These are phyloP conservation scores for Coleophoma eucalyptorum DNA, from an alignment of 2,329 filamentous ascomycete genomes.

Conservation along the genomic window DNA sequence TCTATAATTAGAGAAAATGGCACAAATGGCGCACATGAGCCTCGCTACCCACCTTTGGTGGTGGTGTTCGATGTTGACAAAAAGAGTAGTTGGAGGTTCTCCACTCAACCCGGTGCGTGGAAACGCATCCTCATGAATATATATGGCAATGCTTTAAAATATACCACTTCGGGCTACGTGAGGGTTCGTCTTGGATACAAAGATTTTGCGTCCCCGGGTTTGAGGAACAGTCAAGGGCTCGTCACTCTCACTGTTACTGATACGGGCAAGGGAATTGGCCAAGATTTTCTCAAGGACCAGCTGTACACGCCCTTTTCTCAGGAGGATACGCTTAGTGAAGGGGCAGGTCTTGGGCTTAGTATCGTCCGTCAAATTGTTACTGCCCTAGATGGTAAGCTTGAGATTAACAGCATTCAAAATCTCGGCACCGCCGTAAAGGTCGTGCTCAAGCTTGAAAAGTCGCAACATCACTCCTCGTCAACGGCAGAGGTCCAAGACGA, in stretches of 20 bases:
- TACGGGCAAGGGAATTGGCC: conserved; percentile 60
- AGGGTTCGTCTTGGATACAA: conserved; percentile 43
- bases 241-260: conserved; percentile 47
- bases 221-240: conserved; percentile 22
- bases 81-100: conserved; percentile 46
- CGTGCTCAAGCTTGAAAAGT: conserved; percentile 30
- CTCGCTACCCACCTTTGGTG: conserved; percentile 49
- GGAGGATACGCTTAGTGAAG: conserved; percentile 55
- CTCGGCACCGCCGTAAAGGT: conserved; percentile 52
- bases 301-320: conserved; percentile 54
- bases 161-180: conserved; percentile 49
- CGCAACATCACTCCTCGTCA: background rate
- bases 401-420: conserved; percentile 47
- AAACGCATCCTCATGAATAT: conserved; percentile 53
- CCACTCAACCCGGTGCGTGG: conserved; percentile 35
- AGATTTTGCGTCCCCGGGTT: conserved; percentile 33
- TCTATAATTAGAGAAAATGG: background rate
- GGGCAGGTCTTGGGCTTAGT: conserved; percentile 58
- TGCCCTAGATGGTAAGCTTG: conserved; percentile 54
- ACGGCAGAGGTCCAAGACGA: background rate
- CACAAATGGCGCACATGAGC: background rate
- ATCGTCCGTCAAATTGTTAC: conserved; percentile 61
- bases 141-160: conserved; percentile 60
- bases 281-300: conserved; percentile 54
- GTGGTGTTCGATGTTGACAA: conserved; percentile 35